phyloP scores from a whole-genome alignment of 768 basidiomycete genomes.

The Lentinula sp. region DNA sequence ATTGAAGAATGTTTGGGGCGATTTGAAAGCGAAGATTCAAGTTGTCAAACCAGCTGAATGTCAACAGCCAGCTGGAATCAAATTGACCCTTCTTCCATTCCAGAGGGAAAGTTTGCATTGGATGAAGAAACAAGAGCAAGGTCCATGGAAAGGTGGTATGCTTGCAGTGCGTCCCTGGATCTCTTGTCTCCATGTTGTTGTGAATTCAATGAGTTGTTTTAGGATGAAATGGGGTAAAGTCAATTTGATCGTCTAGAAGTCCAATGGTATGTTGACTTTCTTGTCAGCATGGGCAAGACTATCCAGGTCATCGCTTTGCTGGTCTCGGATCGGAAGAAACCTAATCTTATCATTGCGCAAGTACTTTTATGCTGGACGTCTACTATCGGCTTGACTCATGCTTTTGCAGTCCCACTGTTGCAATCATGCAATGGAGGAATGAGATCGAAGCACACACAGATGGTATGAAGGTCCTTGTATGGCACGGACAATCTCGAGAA shows the following conservation, averaged over 20 bases:
- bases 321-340: slow-evolving; percentile 68
- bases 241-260: neutral
- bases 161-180: slow-evolving; percentile 57
- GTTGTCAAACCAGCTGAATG: slow-evolving; percentile 63
- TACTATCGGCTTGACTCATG: slow-evolving; percentile 38
- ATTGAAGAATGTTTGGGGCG: slow-evolving; percentile 81
- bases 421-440: slow-evolving; percentile 83
- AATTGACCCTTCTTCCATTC: slow-evolving; percentile 85
- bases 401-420: slow-evolving; percentile 41
- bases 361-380: slow-evolving; percentile 35
- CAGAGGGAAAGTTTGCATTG: slow-evolving; percentile 92
- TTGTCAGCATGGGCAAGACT: slow-evolving; percentile 81
- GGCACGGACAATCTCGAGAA: slow-evolving; percentile 81
- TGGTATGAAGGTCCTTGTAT: slow-evolving; percentile 81
- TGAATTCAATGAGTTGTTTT: neutral
- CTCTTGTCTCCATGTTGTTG: neutral
- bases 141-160: slow-evolving; percentile 88
- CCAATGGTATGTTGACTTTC: slow-evolving; percentile 1
- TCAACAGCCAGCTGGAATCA: slow-evolving; percentile 77
- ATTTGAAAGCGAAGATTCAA: slow-evolving; percentile 60
- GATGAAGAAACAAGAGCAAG: slow-evolving; percentile 92
- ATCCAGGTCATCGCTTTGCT: slow-evolving; percentile 94
- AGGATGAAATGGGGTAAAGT: slow-evolving; percentile 90
- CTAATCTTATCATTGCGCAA: slow-evolving; percentile 90
- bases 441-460: slow-evolving; percentile 86